These are phyloP conservation scores for Fusarium udum DNA, from an alignment of 2,329 filamentous ascomycete genomes.

Conservation along the genomic window DNA sequence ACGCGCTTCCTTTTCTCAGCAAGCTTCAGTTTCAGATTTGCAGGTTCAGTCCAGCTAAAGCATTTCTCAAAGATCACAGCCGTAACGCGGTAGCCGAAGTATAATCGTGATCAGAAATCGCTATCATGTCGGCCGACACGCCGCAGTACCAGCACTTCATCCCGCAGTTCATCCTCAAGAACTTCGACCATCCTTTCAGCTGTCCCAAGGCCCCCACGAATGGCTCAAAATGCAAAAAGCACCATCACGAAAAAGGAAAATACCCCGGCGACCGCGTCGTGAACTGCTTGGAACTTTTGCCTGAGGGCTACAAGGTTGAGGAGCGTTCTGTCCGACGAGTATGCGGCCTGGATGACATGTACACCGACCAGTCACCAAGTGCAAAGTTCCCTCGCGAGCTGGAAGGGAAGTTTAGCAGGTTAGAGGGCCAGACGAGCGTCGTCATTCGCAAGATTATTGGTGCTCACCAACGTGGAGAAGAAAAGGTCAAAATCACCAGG, in stretches of 20 bases:
- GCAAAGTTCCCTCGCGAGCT: not conserved
- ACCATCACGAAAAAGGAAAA: not conserved
- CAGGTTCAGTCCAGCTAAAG: accelerated
- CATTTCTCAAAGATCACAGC: too few species aligned
- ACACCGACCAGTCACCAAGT: not conserved
- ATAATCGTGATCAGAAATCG: not conserved
- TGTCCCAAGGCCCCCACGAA: not conserved
- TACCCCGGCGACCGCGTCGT: not conserved
- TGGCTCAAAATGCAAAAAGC: not conserved
- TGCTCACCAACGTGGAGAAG: not conserved
- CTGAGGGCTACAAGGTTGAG: accelerated
- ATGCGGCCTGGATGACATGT: not conserved
- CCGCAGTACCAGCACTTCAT: not conserved
- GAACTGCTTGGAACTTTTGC: not conserved
- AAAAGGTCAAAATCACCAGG: not conserved
- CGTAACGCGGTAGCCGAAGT: not conserved
- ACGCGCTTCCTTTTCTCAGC: not conserved
- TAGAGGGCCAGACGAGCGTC: accelerated
- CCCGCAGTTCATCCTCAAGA: not conserved
- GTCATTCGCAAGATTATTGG: not conserved
- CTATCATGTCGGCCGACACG: not conserved
- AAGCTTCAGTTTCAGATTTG: not conserved
- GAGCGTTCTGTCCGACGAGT: not conserved
- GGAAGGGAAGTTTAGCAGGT: accelerated
- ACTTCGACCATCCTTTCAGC: not conserved